Conservation (phyloP, 306 rosid genomes). For the Fagus crenata region DNA sequence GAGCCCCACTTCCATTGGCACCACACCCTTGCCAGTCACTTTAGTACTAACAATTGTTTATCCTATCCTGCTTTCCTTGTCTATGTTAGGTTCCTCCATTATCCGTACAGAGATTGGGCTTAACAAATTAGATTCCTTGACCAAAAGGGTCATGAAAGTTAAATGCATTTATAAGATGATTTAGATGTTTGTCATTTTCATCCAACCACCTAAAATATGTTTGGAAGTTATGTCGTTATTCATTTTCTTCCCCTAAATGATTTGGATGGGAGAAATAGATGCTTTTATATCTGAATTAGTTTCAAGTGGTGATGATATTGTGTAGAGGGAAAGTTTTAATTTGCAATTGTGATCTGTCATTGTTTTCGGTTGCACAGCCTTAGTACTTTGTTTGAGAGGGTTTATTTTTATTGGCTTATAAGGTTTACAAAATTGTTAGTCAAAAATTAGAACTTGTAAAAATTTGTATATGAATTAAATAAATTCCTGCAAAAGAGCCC, state of each 20-base stretch:
- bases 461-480: no score
- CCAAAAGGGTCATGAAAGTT: constrained; percentile 2
- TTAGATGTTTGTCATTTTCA: background rate
- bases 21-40: constrained; percentile 25
- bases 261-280: no score
- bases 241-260: no score
- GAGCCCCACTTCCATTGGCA: constrained; percentile 24
- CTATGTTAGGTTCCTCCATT: constrained; percentile 2
- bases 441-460: no score
- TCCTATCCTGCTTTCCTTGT: background rate
- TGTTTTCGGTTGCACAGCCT: background rate
- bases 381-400: no score
- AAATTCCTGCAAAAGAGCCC: no score
- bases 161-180: background rate
- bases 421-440: no score
- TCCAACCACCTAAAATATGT: background rate
- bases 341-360: background rate
- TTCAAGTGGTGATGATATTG: background rate
- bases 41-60: constrained; percentile 8
- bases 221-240: background rate
- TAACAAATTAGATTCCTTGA: background rate
- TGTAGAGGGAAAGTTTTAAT: background rate
- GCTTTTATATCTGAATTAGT: background rate
- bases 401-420: no score
- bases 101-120: background rate